These are phyloP conservation scores for Glomus cerebriforme DNA, from an alignment of 192 early-diverging fungal genomes.

Conservation along the genomic window DNA sequence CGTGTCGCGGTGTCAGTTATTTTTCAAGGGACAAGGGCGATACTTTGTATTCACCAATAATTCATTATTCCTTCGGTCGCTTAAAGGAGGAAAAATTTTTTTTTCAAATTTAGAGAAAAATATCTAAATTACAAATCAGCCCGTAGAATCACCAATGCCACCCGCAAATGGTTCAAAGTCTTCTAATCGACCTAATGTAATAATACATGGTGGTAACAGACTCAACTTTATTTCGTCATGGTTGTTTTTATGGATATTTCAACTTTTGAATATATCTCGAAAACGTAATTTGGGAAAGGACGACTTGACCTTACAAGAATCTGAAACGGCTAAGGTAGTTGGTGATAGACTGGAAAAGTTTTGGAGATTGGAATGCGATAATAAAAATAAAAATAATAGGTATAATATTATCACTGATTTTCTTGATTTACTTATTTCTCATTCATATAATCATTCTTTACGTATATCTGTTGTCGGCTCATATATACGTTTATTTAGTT, in stretches of 20 bases:
- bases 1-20: neutral
- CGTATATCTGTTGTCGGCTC: too few relatives aligned
- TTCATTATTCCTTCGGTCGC: neutral
- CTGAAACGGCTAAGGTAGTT: slow-evolving; percentile 56
- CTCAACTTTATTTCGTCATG: slow-evolving; percentile 56
- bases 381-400: slow-evolving; percentile 42
- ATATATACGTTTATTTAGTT: slow-evolving; percentile 31
- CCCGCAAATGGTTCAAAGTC: neutral
- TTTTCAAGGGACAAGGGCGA: neutral
- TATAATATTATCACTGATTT: slow-evolving; percentile 29
- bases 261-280: slow-evolving; percentile 44
- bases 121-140: neutral
- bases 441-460: neutral
- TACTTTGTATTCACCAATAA: neutral
- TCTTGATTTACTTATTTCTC: neutral
- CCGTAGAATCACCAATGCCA: slow-evolving; percentile 3
- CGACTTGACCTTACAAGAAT: slow-evolving; percentile 50
- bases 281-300: slow-evolving; percentile 49
- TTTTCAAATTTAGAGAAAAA: neutral
- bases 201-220: slow-evolving; percentile 39
- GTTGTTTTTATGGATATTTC: slow-evolving; percentile 67
- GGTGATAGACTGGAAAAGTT: slow-evolving; percentile 51
- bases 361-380: slow-evolving; percentile 52
- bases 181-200: slow-evolving; percentile 24
- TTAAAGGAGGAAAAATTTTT: neutral